A percentile compares a stretch with the other conserved stretches of the same genome.
phyloP scores from a whole-genome alignment of 768 basidiomycete genomes.

The Tricholoma bakamatsutake region DNA sequence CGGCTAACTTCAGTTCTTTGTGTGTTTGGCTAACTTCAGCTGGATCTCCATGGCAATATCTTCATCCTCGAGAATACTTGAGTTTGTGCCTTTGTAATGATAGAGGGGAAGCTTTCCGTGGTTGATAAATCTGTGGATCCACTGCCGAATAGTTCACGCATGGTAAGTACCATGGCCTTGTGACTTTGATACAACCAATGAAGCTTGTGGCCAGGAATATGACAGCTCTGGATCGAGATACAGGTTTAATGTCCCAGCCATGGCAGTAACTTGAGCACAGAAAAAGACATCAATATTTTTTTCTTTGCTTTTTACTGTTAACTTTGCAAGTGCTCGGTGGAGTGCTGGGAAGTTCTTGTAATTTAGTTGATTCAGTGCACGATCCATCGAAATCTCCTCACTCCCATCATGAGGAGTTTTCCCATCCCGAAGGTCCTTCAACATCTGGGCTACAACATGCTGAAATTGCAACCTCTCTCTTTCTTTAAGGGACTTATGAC shows the following conservation, averaged over 20 bases:
- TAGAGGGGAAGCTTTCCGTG: not conserved
- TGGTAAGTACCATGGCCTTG: too few relatives aligned
- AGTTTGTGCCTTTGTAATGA: slow-evolving; percentile 6
- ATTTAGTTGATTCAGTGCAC: not conserved
- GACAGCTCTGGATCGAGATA: too few relatives aligned
- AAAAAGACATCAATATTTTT: slow-evolving; percentile 26
- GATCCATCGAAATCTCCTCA: not conserved
- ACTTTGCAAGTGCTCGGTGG: not conserved
- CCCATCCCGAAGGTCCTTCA: not conserved
- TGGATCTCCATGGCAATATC: slow-evolving; percentile 22
- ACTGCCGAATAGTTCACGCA: too few relatives aligned
- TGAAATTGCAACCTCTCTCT: too few relatives aligned
- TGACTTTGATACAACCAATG: too few relatives aligned
- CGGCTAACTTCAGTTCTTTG: too few relatives aligned
- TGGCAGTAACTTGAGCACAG: slow-evolving; percentile 20
- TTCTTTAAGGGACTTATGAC: too few relatives aligned
- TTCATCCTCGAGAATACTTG: slow-evolving; percentile 18
- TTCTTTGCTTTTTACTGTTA: slow-evolving; percentile 18
- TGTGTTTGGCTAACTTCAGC: too few relatives aligned
- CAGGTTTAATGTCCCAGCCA: slow-evolving; percentile 25
- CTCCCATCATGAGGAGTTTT: not conserved
- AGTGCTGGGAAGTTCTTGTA: not conserved
- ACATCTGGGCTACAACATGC: not conserved
- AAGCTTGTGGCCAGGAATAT: too few relatives aligned
- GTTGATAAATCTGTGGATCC: too few relatives aligned